phyloP scores from a whole-genome alignment of 345 rosid species.

The Citrus trifoliata region DNA sequence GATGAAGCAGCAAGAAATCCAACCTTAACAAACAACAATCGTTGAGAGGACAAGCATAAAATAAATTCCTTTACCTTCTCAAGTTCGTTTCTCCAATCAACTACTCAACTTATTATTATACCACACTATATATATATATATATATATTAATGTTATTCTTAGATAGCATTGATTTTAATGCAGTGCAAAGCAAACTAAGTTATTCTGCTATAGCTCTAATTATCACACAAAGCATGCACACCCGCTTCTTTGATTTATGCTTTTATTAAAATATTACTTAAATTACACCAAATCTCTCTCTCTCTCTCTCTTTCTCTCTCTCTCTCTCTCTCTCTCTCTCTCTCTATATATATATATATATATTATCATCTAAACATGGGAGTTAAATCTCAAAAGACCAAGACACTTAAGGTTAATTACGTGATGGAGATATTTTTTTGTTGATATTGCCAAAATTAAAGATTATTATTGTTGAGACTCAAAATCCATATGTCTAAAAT shows the following conservation, averaged over 20 bases:
- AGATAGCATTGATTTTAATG: neutral
- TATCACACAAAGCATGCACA: neutral
- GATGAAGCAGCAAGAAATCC: neutral
- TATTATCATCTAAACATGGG: neutral
- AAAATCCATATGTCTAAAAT: too few species aligned
- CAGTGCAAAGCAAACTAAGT: neutral
- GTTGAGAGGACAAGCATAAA: neutral
- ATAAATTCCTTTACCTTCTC: neutral
- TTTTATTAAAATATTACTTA: too few species aligned
- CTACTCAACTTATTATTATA: neutral
- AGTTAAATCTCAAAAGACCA: neutral
- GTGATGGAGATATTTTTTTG: too few species aligned
- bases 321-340: neutral
- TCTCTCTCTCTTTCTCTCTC: neutral
- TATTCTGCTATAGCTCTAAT: neutral
- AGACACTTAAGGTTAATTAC: too few species aligned
- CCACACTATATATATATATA: too few species aligned
- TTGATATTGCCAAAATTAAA: too few species aligned
- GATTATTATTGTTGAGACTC: too few species aligned
- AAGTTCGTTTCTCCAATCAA: conserved; percentile 2
- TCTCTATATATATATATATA: too few species aligned
- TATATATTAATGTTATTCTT: too few species aligned
- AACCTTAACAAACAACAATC: conserved; percentile 7
- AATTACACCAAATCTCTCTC: neutral
- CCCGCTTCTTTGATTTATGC: neutral